Percentiles rank a stretch among this genome's conserved stretches.
These are phyloP conservation scores for Saccharomycopsis phalli DNA, from an alignment of 1,139 yeast genomes.

Conservation along the genomic window DNA sequence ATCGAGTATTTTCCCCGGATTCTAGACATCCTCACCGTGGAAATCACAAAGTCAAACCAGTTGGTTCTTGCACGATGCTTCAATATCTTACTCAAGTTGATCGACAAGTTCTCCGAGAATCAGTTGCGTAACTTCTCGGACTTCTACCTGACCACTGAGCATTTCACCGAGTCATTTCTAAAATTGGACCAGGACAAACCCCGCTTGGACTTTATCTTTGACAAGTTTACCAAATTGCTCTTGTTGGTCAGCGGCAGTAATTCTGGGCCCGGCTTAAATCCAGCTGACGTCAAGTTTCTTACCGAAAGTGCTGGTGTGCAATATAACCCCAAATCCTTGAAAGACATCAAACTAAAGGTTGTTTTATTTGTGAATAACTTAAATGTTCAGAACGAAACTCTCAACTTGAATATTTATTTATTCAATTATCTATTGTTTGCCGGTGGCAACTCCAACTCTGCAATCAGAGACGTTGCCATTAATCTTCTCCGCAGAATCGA, in stretches of 20 bases:
- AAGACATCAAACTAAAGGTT: constrained; percentile 39
- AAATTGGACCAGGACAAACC: constrained; percentile 1
- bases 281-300: constrained; percentile 48
- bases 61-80: constrained; percentile 52
- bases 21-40: constrained; percentile 36
- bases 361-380: constrained; percentile 36
- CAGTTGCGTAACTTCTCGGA: constrained; percentile 2
- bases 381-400: constrained; percentile 28
- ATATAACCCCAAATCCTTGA: constrained; percentile 42
- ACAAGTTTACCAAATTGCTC: constrained; percentile 46
- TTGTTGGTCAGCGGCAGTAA: constrained; percentile 32
- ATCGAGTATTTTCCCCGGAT: constrained; percentile 39
- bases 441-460: constrained; percentile 48
- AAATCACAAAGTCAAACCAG: constrained; percentile 23
- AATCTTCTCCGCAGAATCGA: constrained; percentile 42
- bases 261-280: constrained; percentile 52
- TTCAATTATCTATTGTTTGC: constrained; percentile 51
- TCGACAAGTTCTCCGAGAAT: constrained; percentile 5
- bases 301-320: constrained; percentile 60
- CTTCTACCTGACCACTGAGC: constrained; percentile 26
- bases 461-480: constrained; percentile 44
- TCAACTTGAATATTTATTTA: constrained; percentile 26
- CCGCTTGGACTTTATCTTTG: constrained; percentile 34
- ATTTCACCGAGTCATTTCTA: constrained; percentile 22
- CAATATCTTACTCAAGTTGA: constrained; percentile 46